Percentiles rank a stretch among this genome's conserved stretches.
Conservation (phyloP, 176 grass and related monocot species). For the Carex kokanica region DNA sequence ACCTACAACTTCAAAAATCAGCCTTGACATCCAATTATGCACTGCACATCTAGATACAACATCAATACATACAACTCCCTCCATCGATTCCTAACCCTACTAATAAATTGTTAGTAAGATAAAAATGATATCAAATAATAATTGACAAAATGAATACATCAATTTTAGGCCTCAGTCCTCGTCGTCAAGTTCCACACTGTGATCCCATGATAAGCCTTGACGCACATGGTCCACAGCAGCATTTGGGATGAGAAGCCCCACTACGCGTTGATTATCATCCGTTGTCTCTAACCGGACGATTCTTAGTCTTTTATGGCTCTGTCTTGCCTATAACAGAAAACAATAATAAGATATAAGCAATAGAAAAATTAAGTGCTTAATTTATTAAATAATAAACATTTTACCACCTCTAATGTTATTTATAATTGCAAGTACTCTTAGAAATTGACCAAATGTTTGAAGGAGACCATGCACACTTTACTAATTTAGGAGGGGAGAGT, state of each 20-base stretch:
- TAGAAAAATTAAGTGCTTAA: constrained; percentile 32
- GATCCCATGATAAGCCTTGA: constrained; percentile 60
- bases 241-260: constrained; percentile 86
- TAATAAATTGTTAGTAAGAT: constrained; percentile 30
- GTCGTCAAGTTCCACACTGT: not conserved
- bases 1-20: constrained; percentile 19
- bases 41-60: constrained; percentile 25
- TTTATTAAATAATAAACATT: not conserved
- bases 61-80: constrained; percentile 26
- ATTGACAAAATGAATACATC: constrained; percentile 1
- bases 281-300: constrained; percentile 84
- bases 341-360: constrained; percentile 28
- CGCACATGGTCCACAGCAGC: constrained; percentile 84
- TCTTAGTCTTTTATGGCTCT: constrained; percentile 71
- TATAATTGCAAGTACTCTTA: not conserved
- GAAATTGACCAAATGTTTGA: not conserved
- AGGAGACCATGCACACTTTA: not conserved
- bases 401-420: not conserved
- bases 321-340: constrained; percentile 48
- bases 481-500: not conserved
- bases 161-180: not conserved
- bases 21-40: not conserved
- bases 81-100: not conserved
- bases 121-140: constrained; percentile 22
- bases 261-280: constrained; percentile 51